phyloP scores from a whole-genome alignment of 140 eudicot species.

The Bidens hawaiensis region DNA sequence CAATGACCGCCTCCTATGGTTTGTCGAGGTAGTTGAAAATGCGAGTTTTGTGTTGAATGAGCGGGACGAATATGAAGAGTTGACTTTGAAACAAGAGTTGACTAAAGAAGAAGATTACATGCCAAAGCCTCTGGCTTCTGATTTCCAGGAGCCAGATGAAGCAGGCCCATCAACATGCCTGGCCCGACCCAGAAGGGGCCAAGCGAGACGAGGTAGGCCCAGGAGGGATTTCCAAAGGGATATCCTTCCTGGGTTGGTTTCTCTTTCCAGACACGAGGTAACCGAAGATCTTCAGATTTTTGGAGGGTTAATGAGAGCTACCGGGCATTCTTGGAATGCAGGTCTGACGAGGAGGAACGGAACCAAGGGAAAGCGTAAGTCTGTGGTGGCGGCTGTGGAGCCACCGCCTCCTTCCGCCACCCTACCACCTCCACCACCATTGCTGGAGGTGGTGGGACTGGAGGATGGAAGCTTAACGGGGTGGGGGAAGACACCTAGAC shows the following conservation, averaged over 20 bases:
- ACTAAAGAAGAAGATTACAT: slow-evolving; percentile 39
- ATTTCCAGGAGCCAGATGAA: slow-evolving; percentile 42
- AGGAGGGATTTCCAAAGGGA: slow-evolving; percentile 94
- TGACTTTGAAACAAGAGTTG: slow-evolving; percentile 42
- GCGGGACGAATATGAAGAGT: slow-evolving; percentile 70
- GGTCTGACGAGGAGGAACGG: slow-evolving; percentile 69
- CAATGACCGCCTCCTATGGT: slow-evolving; percentile 43
- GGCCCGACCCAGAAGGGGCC: slow-evolving; percentile 69
- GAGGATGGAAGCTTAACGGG: slow-evolving; percentile 82
- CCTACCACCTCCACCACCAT: slow-evolving; percentile 28
- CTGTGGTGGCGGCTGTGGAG: slow-evolving; percentile 34
- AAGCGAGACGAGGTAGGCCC: slow-evolving; percentile 88
- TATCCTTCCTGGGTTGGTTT: slow-evolving; percentile 76
- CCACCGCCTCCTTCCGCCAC: slow-evolving; percentile 30
- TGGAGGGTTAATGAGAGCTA: slow-evolving; percentile 89
- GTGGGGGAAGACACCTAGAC: slow-evolving; percentile 96
- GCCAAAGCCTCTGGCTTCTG: slow-evolving; percentile 44
- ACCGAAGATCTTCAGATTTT: slow-evolving; percentile 93
- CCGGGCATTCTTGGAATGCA: slow-evolving; percentile 76
- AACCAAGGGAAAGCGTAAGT: slow-evolving; percentile 50
- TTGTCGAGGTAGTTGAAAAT: slow-evolving; percentile 39
- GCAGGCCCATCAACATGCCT: slow-evolving; percentile 30
- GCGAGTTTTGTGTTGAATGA: slow-evolving; percentile 24
- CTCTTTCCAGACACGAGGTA: slow-evolving; percentile 85
- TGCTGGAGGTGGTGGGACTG: slow-evolving; percentile 53